Conservation (phyloP, 305 asterid genomes). For the Fraxinus baroniana region DNA sequence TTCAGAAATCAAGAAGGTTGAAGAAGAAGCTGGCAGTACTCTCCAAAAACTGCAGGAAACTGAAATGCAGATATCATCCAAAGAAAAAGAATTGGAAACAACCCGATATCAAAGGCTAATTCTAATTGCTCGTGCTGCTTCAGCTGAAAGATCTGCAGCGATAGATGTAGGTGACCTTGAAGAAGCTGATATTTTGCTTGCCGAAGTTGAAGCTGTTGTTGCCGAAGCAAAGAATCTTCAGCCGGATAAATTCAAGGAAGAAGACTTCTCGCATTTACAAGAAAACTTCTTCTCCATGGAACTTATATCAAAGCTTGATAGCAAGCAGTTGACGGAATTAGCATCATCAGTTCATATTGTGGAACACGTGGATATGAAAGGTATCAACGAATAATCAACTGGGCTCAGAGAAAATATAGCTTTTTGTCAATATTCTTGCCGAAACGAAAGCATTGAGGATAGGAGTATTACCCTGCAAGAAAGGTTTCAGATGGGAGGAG, state of each 20-base stretch:
- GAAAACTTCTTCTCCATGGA: conserved; percentile 39
- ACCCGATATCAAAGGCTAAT: conserved; percentile 40
- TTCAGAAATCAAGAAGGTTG: conserved; percentile 34
- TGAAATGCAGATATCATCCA: conserved; percentile 33
- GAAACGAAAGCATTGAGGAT: not conserved
- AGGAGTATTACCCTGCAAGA: not conserved
- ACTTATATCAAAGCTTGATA: conserved; percentile 38
- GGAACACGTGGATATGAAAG: not conserved
- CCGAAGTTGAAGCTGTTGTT: conserved; percentile 42
- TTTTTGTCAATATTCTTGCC: not conserved
- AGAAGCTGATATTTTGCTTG: conserved; percentile 42
- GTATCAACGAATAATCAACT: not conserved
- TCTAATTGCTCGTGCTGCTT: conserved; percentile 36
- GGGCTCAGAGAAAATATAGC: not conserved
- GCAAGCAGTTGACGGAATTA: conserved; percentile 36
- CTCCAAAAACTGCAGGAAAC: conserved; percentile 34
- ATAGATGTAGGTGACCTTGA: conserved; percentile 43
- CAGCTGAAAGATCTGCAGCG: conserved; percentile 46
- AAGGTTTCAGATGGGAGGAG: not conserved
- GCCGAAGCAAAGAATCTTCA: conserved; percentile 44
- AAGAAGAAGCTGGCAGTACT: conserved; percentile 36
- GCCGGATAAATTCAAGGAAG: conserved; percentile 28
- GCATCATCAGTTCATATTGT: conserved; percentile 27
- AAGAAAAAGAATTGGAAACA: conserved; percentile 38
- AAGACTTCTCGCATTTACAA: conserved; percentile 28